Evolutionary conservation across 768 basidiomycete species (phyloP), one percentile per base, ranked within the genome.

Genomic region (Suillus brevipes): DNA sequence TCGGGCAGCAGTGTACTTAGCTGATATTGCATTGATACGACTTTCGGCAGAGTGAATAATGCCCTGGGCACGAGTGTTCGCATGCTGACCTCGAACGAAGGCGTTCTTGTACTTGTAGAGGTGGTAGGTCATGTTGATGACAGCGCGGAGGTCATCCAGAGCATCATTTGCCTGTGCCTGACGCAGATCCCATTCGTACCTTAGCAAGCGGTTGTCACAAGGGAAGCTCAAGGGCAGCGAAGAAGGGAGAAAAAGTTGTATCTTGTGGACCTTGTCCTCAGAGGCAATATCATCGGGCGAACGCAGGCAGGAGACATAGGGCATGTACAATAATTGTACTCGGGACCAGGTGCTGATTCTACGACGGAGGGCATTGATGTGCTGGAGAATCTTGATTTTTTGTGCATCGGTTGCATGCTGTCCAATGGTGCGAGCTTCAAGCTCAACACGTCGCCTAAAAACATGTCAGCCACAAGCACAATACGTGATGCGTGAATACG

Each of bases 401-500:
- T 28, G 56, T 0, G 10, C 23, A 25, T 57, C 14, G 10, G 56
- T 57, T 28, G 23, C 34, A 20, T 57, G 56, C 20, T 34, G 34
- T 23, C 56, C 7, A 12, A 38, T 38, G 37, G 20, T 38, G n/a
- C 16, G 12, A 12, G 9, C 37, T 16, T 57, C 28, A 10, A 34
- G 10, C 37, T 34, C 55, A 57, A 57, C 34, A 57, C 28, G 3
- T 34, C 14, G 6, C 14, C 55, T 57, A 6, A 18, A 38, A 13
- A n/a, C n/a, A 10, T 4, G 1, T 34, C 18, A 38, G 31, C 31
- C 9, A 18, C n/a, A 25, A 31, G 18, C 9, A 25, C 18, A 10
- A 34, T 10, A 57, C 0, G 1, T 34, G 25, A 57, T 34, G 18
- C 12, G 8, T 42, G 42, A 43, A 60, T 36, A 73, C 77, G 23